Evolutionary conservation across 2,329 filamentous ascomycete species (phyloP).

Genomic region (Penicillium sp.): DNA sequence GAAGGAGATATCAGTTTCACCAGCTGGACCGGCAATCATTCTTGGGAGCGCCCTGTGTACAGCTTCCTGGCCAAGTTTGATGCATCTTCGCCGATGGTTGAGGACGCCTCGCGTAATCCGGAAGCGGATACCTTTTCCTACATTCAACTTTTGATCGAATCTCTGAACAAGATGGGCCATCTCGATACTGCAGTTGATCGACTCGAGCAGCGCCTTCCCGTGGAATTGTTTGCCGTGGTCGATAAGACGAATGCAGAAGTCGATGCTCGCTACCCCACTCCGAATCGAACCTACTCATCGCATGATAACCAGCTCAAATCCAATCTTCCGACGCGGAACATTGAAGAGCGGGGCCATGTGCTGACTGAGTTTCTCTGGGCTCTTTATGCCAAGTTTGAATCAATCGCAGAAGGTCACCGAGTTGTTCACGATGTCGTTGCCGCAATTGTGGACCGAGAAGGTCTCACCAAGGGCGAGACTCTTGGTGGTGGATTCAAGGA

Average conservation of each 20-base stretch:
- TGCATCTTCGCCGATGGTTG: constrained; percentile 57
- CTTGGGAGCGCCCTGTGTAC: constrained; percentile 54
- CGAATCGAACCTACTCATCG: constrained; percentile 51
- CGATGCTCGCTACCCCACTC: constrained; percentile 85
- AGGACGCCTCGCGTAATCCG: constrained; percentile 88
- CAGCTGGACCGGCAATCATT: constrained; percentile 32
- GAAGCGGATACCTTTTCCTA: constrained; percentile 96
- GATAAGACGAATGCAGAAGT: constrained; percentile 94
- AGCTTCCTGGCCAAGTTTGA: constrained; percentile 56
- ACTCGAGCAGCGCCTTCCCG: constrained; percentile 86
- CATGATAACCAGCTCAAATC: constrained; percentile 42
- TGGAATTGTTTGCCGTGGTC: constrained; percentile 89
- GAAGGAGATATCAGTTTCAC: constrained; percentile 32
- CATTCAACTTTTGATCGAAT: constrained; percentile 78
- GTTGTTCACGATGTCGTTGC: constrained; percentile 89
- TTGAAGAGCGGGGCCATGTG: constrained; percentile 73
- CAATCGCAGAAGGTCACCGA: constrained; percentile 91
- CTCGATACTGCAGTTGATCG: constrained; percentile 82
- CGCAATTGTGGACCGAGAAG: constrained; percentile 78
- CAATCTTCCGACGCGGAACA: constrained; percentile 64
- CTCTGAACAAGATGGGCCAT: constrained; percentile 81
- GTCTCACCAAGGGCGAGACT: constrained; percentile 56
- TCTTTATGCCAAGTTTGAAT: constrained; percentile 92
- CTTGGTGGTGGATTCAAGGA: constrained; percentile 89
- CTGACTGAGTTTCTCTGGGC: constrained; percentile 90